Evolutionary conservation across 2,329 filamentous ascomycete genomes (phyloP).

Genomic region (Camillea tinctor): DNA sequence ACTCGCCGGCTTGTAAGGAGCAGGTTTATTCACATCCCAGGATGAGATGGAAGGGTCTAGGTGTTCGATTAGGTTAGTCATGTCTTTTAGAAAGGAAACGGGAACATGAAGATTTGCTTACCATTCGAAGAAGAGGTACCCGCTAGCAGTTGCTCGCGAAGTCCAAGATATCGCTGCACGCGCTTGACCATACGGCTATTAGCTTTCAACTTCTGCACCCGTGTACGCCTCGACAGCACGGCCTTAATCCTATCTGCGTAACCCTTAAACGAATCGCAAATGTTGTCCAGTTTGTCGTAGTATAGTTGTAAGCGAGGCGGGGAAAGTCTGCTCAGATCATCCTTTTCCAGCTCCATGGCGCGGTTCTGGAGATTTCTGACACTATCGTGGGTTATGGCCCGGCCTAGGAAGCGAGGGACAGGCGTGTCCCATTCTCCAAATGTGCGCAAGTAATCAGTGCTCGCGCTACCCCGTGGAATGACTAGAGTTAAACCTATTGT

Average conservation of each 20-base stretch:
- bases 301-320: slow-evolving; percentile 46
- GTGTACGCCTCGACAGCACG: slow-evolving; percentile 46
- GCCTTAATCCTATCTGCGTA: slow-evolving; percentile 40
- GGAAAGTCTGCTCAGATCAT: slow-evolving; percentile 36
- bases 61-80: slow-evolving; percentile 4
- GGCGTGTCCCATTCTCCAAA: slow-evolving; percentile 63
- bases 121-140: slow-evolving; percentile 1
- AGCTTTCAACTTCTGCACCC: slow-evolving; percentile 47
- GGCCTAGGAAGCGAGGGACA: slow-evolving; percentile 66
- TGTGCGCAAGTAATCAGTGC: slow-evolving; percentile 56
- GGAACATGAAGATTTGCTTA: slow-evolving; percentile 5
- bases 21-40: slow-evolving; percentile 37
- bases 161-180: slow-evolving; percentile 68
- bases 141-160: slow-evolving; percentile 44
- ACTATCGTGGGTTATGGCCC: slow-evolving; percentile 43
- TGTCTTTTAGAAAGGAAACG: neutral
- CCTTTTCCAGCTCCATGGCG: slow-evolving; percentile 38
- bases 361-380: slow-evolving; percentile 31
- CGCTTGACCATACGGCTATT: slow-evolving; percentile 60
- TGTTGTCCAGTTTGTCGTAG: slow-evolving; percentile 51
- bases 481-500: slow-evolving; percentile 52
- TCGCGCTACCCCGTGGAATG: slow-evolving; percentile 54
- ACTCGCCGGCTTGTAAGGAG: slow-evolving; percentile 47
- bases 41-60: slow-evolving; percentile 2
- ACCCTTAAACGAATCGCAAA: slow-evolving; percentile 50